Evolutionary conservation across 1,284 basidiomycete species (phyloP).

Genomic region (Fomitopsis pinicola): DNA sequence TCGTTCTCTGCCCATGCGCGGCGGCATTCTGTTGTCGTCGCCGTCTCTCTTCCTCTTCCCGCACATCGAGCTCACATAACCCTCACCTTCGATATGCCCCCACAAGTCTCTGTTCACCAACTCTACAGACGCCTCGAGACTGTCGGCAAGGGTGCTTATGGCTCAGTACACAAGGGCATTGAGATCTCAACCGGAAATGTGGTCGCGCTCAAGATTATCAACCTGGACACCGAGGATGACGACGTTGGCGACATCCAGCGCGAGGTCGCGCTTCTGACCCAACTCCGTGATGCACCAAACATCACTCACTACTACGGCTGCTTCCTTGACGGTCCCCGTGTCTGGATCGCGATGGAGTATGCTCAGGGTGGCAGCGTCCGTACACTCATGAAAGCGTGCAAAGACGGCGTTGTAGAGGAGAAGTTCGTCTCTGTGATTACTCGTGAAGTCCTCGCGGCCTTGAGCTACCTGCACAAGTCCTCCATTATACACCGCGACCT

Average conservation of each 20-base stretch:
- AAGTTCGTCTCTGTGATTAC: constrained; percentile 85
- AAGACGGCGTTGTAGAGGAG: constrained; percentile 84
- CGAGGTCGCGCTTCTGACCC: constrained; percentile 90
- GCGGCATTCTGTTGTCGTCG: neutral
- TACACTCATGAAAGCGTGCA: constrained; percentile 83
- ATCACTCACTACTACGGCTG: constrained; percentile 97
- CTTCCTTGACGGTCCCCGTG: constrained; percentile 88
- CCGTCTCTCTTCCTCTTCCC: neutral
- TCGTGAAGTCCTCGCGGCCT: constrained; percentile 83
- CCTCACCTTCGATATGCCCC: constrained; percentile 3
- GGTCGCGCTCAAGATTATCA: constrained; percentile 97
- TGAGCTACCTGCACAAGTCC: constrained; percentile 88
- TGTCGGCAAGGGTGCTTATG: constrained; percentile 91
- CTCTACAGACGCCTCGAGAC: constrained; percentile 54
- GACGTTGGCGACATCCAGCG: constrained; percentile 97
- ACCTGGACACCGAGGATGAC: constrained; percentile 95
- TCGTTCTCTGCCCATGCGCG: neutral
- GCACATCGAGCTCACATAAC: neutral
- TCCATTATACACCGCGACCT: constrained; percentile 97
- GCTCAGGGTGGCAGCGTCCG: constrained; percentile 95
- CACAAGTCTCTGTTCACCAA: constrained; percentile 34
- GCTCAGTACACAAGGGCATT: constrained; percentile 92
- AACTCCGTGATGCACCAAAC: constrained; percentile 86
- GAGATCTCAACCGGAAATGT: constrained; percentile 82
- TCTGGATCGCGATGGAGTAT: constrained; percentile 99